Percentiles rank a stretch among this genome's conserved stretches.
Conservation (phyloP, 2,329 filamentous ascomycete genomes). For the Diplocarpon rosae region DNA sequence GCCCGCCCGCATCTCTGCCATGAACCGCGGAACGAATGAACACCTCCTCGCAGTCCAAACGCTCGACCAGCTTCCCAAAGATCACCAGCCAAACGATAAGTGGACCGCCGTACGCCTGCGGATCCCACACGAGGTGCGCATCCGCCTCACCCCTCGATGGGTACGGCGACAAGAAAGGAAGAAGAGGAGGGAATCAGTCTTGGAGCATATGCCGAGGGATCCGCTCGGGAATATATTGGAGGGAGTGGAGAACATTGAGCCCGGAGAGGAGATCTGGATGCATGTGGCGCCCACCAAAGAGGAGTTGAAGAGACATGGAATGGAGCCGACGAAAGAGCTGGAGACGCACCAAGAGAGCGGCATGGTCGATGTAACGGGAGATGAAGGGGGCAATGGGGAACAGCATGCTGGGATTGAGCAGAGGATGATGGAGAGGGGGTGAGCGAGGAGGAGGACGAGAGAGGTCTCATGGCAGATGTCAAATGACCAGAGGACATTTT, state of each 20-base stretch:
- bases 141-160: conserved; percentile 30
- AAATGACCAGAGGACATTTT: neutral
- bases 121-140: conserved; percentile 46
- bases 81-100: conserved; percentile 44
- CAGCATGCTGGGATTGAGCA: conserved; percentile 12
- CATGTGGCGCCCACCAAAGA: conserved; percentile 33
- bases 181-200: conserved; percentile 25
- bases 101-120: conserved; percentile 46
- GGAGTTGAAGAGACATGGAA: conserved; percentile 21
- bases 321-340: conserved; percentile 6
- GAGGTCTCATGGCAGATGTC: neutral
- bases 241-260: conserved; percentile 26
- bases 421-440: conserved; percentile 8
- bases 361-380: conserved; percentile 11
- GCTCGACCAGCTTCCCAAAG: conserved; percentile 36
- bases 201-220: conserved; percentile 28
- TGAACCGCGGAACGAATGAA: conserved; percentile 43
- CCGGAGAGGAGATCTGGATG: conserved; percentile 41
- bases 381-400: conserved; percentile 4
- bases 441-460: neutral
- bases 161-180: conserved; percentile 25
- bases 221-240: conserved; percentile 30
- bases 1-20: conserved; percentile 35
- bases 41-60: conserved; percentile 34
- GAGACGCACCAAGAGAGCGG: conserved; percentile 4